phyloP scores from a whole-genome alignment of 2,329 filamentous ascomycete species.

The Xylaria sp. region DNA sequence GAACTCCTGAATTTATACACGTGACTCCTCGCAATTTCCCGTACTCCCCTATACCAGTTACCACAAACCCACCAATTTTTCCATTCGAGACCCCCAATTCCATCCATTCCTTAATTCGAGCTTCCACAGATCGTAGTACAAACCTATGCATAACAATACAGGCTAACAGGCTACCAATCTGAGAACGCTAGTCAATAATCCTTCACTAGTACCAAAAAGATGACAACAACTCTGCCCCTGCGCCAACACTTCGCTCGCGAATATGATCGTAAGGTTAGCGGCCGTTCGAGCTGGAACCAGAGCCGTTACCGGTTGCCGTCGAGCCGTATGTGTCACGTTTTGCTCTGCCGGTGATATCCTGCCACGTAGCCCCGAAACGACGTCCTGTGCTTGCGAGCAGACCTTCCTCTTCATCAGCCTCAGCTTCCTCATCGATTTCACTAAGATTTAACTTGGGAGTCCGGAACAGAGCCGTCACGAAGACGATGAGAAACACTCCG shows the following conservation, averaged over 20 bases:
- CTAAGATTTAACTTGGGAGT: slow-evolving; percentile 77
- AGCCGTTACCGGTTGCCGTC: slow-evolving; percentile 16
- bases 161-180: background rate
- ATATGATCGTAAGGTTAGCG: background rate
- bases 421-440: slow-evolving; percentile 85
- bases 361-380: slow-evolving; percentile 85
- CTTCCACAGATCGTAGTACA: slow-evolving; percentile 7
- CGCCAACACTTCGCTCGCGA: background rate
- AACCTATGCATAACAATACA: slow-evolving; percentile 2
- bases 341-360: slow-evolving; percentile 73
- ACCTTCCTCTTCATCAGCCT: slow-evolving; percentile 92
- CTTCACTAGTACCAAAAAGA: background rate
- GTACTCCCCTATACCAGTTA: background rate
- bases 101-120: background rate
- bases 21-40: slow-evolving; percentile 22
- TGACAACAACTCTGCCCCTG: background rate
- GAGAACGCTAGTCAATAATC: background rate
- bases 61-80: background rate
- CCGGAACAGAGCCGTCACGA: slow-evolving; percentile 78
- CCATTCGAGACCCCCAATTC: background rate
- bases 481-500: slow-evolving; percentile 79
- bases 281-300: slow-evolving; percentile 9
- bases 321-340: slow-evolving; percentile 26
- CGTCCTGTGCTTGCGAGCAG: slow-evolving; percentile 82
- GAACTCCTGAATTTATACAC: slow-evolving; percentile 14